Evolutionary conservation across 352 stramenopile species (phyloP), one percentile per base, ranked within the genome.

Genomic region (Phytophthora meadii): DNA sequence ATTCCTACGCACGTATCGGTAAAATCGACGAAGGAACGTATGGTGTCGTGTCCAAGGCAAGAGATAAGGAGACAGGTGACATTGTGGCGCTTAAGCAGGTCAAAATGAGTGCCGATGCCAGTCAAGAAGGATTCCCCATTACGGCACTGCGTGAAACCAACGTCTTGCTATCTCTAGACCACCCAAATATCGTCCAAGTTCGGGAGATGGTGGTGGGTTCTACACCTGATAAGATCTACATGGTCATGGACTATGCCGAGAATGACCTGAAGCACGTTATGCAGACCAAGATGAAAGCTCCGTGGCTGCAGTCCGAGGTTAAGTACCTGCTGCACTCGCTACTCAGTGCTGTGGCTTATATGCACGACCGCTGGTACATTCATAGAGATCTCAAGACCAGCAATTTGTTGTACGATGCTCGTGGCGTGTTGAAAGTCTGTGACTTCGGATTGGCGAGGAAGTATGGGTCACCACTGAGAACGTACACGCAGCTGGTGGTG

Each of bases 351-450:
- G 53, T 96, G 37, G 81, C 74, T 10, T 90, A 93, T 72, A 98
- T 99, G 78, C 97, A 99, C 72, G 70, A 84, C 28, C 81, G 87
- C 22, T 98, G 93, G 81, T 93, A 87, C 66, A 88, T 99, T 30
- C 97, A 99, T 72, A 90, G 97, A 14, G 97, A 99, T 67, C 84
- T 99, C 60, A 99, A 99, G 82, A 98, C 96, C n/a, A 96, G 79
- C 58, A 99, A 99, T 65, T 83, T 99, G 68, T 73, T 99, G 5
- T 98, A 99, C 56, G 93, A 97, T 68, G 84, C 88, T 61, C 65
- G 68, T 9, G 89, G 87, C 2, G 42, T 82, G 6, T 72, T 96
- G 19, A 95, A 94, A 49, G 77, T 97, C 6, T 95, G 88, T 60
- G 89, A 97, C 58, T 96, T 97, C 70, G 89, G 89, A 2, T 78